Percentiles rank a stretch among this genome's conserved stretches.
Evolutionary conservation across 805 yeast genomes (phyloP).

Genomic region (Monosporozyma aerobia): DNA sequence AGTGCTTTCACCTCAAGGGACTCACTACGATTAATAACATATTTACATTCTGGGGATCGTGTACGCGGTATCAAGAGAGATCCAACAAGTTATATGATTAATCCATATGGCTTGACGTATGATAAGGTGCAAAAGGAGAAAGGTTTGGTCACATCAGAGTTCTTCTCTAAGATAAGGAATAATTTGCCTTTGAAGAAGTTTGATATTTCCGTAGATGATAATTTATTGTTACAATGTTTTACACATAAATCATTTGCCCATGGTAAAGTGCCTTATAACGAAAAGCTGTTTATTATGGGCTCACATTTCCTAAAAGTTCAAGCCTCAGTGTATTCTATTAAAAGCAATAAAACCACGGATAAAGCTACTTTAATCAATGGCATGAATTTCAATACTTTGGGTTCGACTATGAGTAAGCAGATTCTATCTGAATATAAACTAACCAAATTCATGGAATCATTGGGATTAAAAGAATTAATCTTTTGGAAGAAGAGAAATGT

Average conservation of each 20-base stretch:
- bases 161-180: conserved; percentile 11
- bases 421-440: conserved; percentile 42
- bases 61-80: conserved; percentile 66
- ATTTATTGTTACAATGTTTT: conserved; percentile 62
- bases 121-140: conserved; percentile 40
- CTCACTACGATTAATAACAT: conserved; percentile 28
- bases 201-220: conserved; percentile 42
- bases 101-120: conserved; percentile 45
- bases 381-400: conserved; percentile 50
- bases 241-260: conserved; percentile 95
- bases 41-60: conserved; percentile 40
- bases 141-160: conserved; percentile 22
- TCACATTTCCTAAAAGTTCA: conserved; percentile 45
- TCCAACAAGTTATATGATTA: conserved; percentile 47
- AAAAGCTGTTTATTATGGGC: conserved; percentile 69
- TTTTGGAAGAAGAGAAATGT: conserved; percentile 60
- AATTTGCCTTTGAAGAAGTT: conserved; percentile 17
- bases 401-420: conserved; percentile 44
- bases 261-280: conserved; percentile 84
- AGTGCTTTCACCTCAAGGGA: not conserved
- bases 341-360: conserved; percentile 17
- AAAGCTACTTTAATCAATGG: conserved; percentile 30
- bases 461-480: conserved; percentile 42
- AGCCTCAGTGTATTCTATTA: conserved; percentile 28
- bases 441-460: conserved; percentile 43